Percentiles rank a stretch among this genome's conserved stretches.
Evolutionary conservation across 345 rosid genomes (phyloP).

Genomic region (Turritis glabra): DNA sequence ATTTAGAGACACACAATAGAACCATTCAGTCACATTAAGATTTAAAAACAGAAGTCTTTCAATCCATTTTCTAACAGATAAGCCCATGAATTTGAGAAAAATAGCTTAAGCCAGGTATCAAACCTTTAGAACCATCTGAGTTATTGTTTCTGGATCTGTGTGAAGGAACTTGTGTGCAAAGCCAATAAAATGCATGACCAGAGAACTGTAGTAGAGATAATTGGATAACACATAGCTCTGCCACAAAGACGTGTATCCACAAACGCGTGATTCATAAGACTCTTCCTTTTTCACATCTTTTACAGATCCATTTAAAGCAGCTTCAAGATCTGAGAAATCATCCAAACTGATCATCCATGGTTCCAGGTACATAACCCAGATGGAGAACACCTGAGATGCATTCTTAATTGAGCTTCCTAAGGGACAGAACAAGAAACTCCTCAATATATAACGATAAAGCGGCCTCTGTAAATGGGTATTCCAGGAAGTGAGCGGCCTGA

Average conservation of each 20-base stretch:
- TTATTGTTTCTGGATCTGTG: constrained; percentile 67
- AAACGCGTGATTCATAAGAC: constrained; percentile 34
- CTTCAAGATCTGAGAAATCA: constrained; percentile 68
- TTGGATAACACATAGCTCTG: constrained; percentile 76
- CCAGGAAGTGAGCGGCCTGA: constrained; percentile 60
- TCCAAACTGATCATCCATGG: constrained; percentile 71
- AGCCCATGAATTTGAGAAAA: constrained; percentile 2
- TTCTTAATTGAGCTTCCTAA: constrained; percentile 72
- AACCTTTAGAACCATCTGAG: constrained; percentile 92
- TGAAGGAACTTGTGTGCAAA: constrained; percentile 98
- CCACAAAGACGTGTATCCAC: constrained; percentile 64
- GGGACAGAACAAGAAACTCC: constrained; percentile 83
- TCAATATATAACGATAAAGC: constrained; percentile 68
- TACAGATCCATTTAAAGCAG: constrained; percentile 42
- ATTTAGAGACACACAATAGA: constrained; percentile 32
- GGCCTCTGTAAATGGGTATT: constrained; percentile 75
- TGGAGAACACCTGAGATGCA: constrained; percentile 76
- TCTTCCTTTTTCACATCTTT: constrained; percentile 48
- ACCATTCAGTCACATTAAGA: constrained; percentile 2
- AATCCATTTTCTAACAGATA: constrained; percentile 11
- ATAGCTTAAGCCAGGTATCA: constrained; percentile 30
- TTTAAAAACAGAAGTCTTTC: constrained; percentile 9
- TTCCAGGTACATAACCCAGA: constrained; percentile 79
- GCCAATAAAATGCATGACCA: constrained; percentile 92
- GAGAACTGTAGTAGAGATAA: constrained; percentile 82